Base-by-base conservation (phyloP, 208 protist genomes). In the Porcisia deanei region DNA sequence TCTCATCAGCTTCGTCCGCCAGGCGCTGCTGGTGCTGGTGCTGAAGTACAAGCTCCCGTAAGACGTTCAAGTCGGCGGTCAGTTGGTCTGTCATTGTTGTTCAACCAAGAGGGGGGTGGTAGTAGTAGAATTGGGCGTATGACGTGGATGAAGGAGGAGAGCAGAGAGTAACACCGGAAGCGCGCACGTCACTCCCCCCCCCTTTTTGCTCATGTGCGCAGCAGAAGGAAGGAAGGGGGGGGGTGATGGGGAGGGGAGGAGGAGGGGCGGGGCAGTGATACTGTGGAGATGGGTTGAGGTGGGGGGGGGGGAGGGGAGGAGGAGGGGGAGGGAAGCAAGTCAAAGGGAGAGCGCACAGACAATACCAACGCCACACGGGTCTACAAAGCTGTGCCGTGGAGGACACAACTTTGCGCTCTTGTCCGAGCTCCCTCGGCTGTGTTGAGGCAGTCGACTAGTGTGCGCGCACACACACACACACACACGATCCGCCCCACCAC, bases 1-100 rank as follows among this genome's bases (percentile, higher is more conserved):
- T 20, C n/a, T 18, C 49, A 63, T 49, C 18, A n/a, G 69, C n/a
- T 25, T 43, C 39, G 22, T 39, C 18, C 47, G 25, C 34, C 18
- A 72, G 67, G 30, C 43, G 69, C 20, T 63, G 54, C 39, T 53
- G 69, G 25, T 73, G 69, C 54, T 73, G 54, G 41, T 73, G 69
- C 69, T 73, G 49, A 14, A 64, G 69, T 18, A 73, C 49, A 12
- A 63, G n/a, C 69, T 63, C 49, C 55, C 69, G 16, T 34, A 73
- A 49, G 69, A 41, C 30, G 34, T 25, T 60, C 39, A 73, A 14
- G 69, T 73, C 69, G 52, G 25, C 30, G 25, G 7, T 41, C 25
- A 72, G 30, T 54, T 60, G 52, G 47, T 43, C 67, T 25, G 55
- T 72, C 20, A 22, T 72, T 47, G 4, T 2, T 22, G 67, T 18